Evolutionary conservation across 2,329 filamentous ascomycete genomes (phyloP), one percentile per base, ranked within the genome.

Genomic region (Pleoardoris graminearum): DNA sequence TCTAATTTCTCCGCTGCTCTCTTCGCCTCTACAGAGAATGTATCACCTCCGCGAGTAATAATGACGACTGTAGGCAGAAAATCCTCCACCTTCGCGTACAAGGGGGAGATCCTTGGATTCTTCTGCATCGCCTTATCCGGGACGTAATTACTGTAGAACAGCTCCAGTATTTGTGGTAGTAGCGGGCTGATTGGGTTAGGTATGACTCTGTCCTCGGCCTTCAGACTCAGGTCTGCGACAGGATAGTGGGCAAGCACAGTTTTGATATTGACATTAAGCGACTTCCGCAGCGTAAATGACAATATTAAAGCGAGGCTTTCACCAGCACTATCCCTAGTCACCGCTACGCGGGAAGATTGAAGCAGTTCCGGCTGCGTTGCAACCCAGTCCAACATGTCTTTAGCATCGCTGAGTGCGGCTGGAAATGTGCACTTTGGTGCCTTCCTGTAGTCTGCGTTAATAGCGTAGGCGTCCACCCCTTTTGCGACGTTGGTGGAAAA

Each of bases 311-410:
- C 70, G 11, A 78, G 63, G 37, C 71, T 76, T 0, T 47, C 76
- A 2, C 76, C 76, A 0, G 76, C 71, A 37, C 72, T 76, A 57
- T 77, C 78, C 7, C 76, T 76, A 1, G 66, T 70, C 1, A 77
- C 50, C 0, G 66, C 64, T 11, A 78, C 43, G 3, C 57, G 58
- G 0, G 52, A 45, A 2, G 17, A 35, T 77, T 67, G 58, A 70
- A 77, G 0, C 47, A n/a, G 16, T 1, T 68, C 57, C 0, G 67
- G 66, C 14, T 67, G 70, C 2, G 57, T 48, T 3, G 63, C 62
- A 0, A 75, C 65, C 57, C 64, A 73, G n/a, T 45, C 55, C 12
- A 76, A 45, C 3, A 61, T 63, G 46, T 76, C 72, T 49, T 68
- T 65, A 4, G 63, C 65, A 53, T 77, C 74, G 7, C 77, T 49